Base-by-base conservation (phyloP, 192 early-diverging fungal species). In the Coemansia umbellata region DNA sequence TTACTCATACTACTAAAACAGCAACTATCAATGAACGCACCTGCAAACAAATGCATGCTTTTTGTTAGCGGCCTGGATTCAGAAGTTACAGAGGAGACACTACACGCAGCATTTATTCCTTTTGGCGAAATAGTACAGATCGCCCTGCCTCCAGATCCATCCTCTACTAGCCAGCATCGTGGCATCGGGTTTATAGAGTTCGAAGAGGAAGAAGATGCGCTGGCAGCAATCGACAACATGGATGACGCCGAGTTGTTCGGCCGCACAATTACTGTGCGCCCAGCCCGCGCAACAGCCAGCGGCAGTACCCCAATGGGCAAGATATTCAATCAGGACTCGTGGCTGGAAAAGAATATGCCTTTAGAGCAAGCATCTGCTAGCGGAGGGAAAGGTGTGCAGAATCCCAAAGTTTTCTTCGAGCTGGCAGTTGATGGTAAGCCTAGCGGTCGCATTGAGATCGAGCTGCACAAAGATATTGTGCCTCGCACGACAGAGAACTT, bases 101-200 rank as follows among this genome's bases (percentile, higher is more conserved):
- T 99, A 9, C 84, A 89, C 28, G 84, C 91, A 0, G 91, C 92
- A 0, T 97, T 99, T 68, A 80, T 97, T 32, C 93, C 96, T 0
- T 99, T 99, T 81, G 96, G 96, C 45, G 94, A 97, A 35, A 89
- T 99, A 55, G 81, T 90, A 10, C 82, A 85, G 42, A 82, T 97
- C 15, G 86, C 91, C 36, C 78, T 99, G 35, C 92, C 94, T 3
- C 77, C 81, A 8, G 92, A 95, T 74, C 81, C 84, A 10, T 79
- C 81, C 22, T 85, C 88, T n/a, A 78, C 86, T 28, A 85, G 85
- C 49, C 73, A 74, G 24, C 94, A 96, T 68, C 84, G 93, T 31
- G 97, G 97, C 8, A 97, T 97, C 66, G 94, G 88, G 10, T 97
- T 99, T 72, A 79, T 99, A 14, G 93, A 97, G 66, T 99, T 90